Evolutionary conservation across 768 basidiomycete genomes (phyloP), one percentile per base, ranked within the genome.

Genomic region (Megacollybia marginata): DNA sequence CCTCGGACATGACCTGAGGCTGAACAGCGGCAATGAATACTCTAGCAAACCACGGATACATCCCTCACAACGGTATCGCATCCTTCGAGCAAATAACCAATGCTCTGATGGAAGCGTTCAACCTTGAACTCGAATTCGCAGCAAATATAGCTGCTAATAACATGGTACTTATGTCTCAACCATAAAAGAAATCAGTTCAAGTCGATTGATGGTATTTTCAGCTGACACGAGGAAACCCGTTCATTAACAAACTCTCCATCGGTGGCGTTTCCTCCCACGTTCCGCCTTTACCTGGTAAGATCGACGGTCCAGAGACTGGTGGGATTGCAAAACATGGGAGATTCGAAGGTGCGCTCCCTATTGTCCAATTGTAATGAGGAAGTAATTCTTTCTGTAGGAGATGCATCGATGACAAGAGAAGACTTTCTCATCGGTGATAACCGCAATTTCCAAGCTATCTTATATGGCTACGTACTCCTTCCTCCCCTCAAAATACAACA

Each of bases 41-140:
- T 50, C 49, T 43, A 15, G 38, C 38, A 2, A 40, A 40, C 38
- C 38, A 40, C 18, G 38, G 38, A 40, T 40, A 40, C 8, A 55
- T 55, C 36, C 47, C 55, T 4, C 43, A 49, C 48, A 54, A 54
- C 13, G 55, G 55, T n/a, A 55, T 55, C 31, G 52, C 55, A n/a
- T 48, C 55, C n/a, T 55, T 55, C 15, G 55, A 55, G 32, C 23
- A 55, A 44, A 55, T 55, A 6, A 38, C 33, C 16, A n/a, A 46
- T 16, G 55, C 55, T 33, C 9, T 55, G n/a, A 55, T 53, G 52
- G 55, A 55, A 52, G 55, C 55, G 19, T 55, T 55, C 47, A 55
- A 55, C 38, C n/a, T 51, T 15, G 52, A 53, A 31, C 23, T 52
- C 7, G 33, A 32, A 0, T 44, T 48, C 28, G 55, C 32, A 13